Percentiles rank a stretch among this genome's conserved stretches.
These are phyloP conservation scores for Tilletia indica DNA, from an alignment of 1,284 basidiomycete species.

Conservation along the genomic window DNA sequence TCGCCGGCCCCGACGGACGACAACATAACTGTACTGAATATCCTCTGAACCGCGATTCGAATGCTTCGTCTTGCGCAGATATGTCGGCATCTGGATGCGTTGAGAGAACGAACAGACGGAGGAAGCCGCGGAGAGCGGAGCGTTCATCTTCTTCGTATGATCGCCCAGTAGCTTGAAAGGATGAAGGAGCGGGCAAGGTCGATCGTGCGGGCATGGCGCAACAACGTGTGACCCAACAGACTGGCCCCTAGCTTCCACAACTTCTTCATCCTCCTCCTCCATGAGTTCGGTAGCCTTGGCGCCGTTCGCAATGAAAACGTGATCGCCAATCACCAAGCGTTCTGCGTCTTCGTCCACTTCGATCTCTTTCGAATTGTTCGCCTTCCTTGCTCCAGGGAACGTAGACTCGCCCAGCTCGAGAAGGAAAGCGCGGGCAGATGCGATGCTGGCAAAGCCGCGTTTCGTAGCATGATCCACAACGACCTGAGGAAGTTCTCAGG, in stretches of 20 bases:
- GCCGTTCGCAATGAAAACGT: constrained; percentile 26
- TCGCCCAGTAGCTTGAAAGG: constrained; percentile 26
- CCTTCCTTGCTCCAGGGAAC: constrained; percentile 65
- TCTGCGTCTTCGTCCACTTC: constrained; percentile 13
- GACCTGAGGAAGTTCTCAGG: constrained; percentile 51
- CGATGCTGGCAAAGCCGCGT: constrained; percentile 75
- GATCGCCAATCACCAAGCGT: constrained; percentile 57
- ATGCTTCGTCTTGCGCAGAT: constrained; percentile 83
- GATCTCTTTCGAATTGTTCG: neutral
- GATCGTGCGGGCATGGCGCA: constrained; percentile 78
- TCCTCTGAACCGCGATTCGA: constrained; percentile 78
- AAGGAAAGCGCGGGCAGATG: constrained; percentile 77
- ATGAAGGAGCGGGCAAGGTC: constrained; percentile 70
- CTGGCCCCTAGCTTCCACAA: too few relatives aligned
- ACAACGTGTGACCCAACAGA: constrained; percentile 17
- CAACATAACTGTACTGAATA: constrained; percentile 83
- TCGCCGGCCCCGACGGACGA: constrained; percentile 75
- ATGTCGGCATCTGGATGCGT: constrained; percentile 77
- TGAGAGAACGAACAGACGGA: constrained; percentile 80
- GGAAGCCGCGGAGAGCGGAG: constrained; percentile 55
- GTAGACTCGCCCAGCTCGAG: constrained; percentile 75
- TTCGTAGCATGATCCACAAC: constrained; percentile 80
- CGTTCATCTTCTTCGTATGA: constrained; percentile 22
- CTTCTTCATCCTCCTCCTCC: constrained; percentile 35
- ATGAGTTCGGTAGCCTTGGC: constrained; percentile 36